phyloP scores from a whole-genome alignment of 805 yeast genomes.

The Naumovozyma dairenensis region DNA sequence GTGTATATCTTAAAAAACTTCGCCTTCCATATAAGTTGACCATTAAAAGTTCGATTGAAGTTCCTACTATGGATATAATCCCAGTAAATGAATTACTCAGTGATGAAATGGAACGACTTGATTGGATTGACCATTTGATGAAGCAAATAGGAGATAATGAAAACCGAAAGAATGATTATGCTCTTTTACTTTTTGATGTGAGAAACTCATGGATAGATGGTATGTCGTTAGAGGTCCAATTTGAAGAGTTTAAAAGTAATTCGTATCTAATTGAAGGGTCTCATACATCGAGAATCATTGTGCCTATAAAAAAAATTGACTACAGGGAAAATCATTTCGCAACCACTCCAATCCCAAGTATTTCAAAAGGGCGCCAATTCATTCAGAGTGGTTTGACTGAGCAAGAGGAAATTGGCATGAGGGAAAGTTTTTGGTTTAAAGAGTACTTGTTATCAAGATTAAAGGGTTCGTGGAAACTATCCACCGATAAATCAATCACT shows the following conservation, averaged over 20 bases:
- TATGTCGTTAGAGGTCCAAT: constrained; percentile 30
- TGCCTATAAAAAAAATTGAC: constrained; percentile 55
- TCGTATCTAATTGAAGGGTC: constrained; percentile 31
- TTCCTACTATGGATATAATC: constrained; percentile 66
- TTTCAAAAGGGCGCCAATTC: constrained; percentile 56
- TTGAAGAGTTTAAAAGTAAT: constrained; percentile 22
- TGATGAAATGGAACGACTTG: constrained; percentile 12
- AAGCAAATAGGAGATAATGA: constrained; percentile 1
- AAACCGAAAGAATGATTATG: constrained; percentile 35
- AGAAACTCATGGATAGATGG: constrained; percentile 72
- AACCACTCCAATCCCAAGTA: constrained; percentile 55
- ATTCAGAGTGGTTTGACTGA: constrained; percentile 40
- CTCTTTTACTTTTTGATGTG: constrained; percentile 61
- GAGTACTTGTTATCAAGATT: constrained; percentile 50
- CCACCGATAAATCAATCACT: constrained; percentile 6
- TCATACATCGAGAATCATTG: constrained; percentile 47
- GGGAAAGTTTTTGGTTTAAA: constrained; percentile 75
- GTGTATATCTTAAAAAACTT: constrained; percentile 17
- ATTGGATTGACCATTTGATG: constrained; percentile 22
- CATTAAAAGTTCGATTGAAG: constrained; percentile 46
- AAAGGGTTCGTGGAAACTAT: constrained; percentile 52
- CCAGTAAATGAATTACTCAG: constrained; percentile 37
- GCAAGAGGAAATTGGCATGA: constrained; percentile 46
- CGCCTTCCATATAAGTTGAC: constrained; percentile 24
- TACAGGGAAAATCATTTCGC: constrained; percentile 27